Evolutionary conservation across 139 green algal genomes (phyloP), one percentile per base, ranked within the genome.

Genomic region (Pycnococcus provasolii): DNA sequence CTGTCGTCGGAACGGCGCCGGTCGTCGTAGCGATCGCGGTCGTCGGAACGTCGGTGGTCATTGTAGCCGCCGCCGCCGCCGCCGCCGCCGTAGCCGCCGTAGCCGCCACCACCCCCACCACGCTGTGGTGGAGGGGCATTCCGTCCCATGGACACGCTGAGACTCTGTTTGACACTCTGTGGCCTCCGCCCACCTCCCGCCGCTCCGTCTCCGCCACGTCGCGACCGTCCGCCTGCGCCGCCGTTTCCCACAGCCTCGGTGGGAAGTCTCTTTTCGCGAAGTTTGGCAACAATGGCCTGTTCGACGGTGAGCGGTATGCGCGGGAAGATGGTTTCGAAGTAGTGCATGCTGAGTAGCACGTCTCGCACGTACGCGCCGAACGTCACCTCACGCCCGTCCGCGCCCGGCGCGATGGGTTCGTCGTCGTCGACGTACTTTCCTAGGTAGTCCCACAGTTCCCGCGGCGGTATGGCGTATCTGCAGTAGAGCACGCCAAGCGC

Each of bases 301-400:
- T 26, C 26, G 26, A 26, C 26, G 26, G 26, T 26, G 26, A 26
- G 26, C 26, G 62, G 62, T 42, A 95, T 89, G 47, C 90, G 82
- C 4, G 88, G 88, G 68, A 95, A 94, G 69, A 96, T 90, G 43
- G 89, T 95, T 80, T 96, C 90, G 76, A 94, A 96, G 71, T 96
- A 96, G 68, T 90, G 90, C 88, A 92, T 87, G 11, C 89, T 83
- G 1, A 95, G 72, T 42, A 96, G 73, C 11, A 96, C 74, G 74
- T 96, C 90, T 0, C 87, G 67, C 2, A 87, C 77, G 77, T 84
- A 96, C 1, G 82, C 82, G 2, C 87, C 88, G 45, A 95, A 84
- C 1, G 85, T 92, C 53, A 95, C 73, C 0, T 65, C 67, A 47
- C 78, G 79, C 26, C 85, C 82, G 47, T 72, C 42, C 40, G 43